phyloP scores from a whole-genome alignment of 1,139 yeast genomes.

The Saccharomyces pastorianus region DNA sequence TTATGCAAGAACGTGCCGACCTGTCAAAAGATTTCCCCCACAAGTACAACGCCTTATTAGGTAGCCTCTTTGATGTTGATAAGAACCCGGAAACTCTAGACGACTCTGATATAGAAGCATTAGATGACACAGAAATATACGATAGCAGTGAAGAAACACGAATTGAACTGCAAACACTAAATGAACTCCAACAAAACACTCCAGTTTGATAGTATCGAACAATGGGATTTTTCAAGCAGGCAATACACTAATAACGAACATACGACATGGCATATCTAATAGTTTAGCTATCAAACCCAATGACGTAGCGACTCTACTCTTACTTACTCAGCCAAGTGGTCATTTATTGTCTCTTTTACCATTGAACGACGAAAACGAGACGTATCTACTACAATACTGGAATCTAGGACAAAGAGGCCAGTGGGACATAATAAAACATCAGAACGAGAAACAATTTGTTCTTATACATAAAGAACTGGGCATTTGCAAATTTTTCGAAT shows the following conservation, averaged over 20 bases:
- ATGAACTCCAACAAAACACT: not conserved
- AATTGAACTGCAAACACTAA: not conserved
- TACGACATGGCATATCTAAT: constrained; percentile 10
- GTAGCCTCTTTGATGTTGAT: not conserved
- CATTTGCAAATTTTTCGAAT: constrained; percentile 18
- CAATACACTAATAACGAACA: constrained; percentile 1
- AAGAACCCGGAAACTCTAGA: constrained; percentile 13
- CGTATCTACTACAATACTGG: constrained; percentile 14
- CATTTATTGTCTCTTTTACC: constrained; percentile 14
- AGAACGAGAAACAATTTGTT: constrained; percentile 14
- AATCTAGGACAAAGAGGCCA: constrained; percentile 11
- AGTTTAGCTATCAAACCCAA: constrained; percentile 8
- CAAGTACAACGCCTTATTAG: not conserved
- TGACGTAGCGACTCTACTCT: constrained; percentile 7
- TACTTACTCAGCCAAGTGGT: constrained; percentile 15
- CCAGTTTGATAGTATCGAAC: constrained; percentile 10
- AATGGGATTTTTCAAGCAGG: constrained; percentile 11
- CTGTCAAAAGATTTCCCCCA: not conserved
- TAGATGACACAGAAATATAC: constrained; percentile 4
- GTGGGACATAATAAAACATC: constrained; percentile 18
- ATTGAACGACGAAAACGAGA: not conserved
- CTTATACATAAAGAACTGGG: constrained; percentile 12
- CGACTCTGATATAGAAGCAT: constrained; percentile 17
- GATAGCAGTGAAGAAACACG: not conserved
- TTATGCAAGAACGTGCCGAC: not conserved